Conservation (phyloP, 192 early-diverging fungal species). For the Linnemannia zychae region DNA sequence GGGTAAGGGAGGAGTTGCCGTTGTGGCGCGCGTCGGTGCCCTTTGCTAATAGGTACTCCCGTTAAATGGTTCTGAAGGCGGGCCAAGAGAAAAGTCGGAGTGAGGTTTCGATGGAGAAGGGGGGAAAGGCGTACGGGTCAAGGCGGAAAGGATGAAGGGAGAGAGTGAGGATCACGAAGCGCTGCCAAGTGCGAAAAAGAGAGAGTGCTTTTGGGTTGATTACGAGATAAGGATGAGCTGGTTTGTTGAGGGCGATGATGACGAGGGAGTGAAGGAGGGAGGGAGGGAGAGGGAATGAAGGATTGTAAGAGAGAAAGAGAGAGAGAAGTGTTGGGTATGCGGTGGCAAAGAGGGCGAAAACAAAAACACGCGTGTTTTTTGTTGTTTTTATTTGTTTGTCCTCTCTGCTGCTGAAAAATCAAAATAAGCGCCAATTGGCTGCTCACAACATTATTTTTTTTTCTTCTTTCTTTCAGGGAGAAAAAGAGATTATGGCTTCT, state of each 20-base stretch:
- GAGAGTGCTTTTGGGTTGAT: not conserved
- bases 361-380: not conserved
- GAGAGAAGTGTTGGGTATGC: not conserved
- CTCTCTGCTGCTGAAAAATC: not conserved
- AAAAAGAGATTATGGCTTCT: no score
- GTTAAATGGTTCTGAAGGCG: not conserved
- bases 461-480: not conserved
- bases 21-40: not conserved
- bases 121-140: not conserved
- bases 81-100: not conserved
- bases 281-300: not conserved
- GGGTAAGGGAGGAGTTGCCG: not conserved
- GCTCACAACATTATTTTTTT: slow-evolving; percentile 17
- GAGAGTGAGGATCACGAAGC: not conserved
- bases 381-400: not conserved
- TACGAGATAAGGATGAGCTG: no score
- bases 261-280: not conserved
- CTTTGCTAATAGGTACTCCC: not conserved
- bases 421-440: not conserved
- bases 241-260: no score
- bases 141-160: not conserved
- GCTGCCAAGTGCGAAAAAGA: not conserved
- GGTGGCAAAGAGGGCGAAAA: not conserved
- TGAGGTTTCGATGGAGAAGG: not conserved
- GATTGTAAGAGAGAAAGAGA: not conserved